Percentiles rank a stretch among this genome's conserved stretches.
Conservation (phyloP, 495 filamentous ascomycete species). For the Aspergillus saccharolyticus region DNA sequence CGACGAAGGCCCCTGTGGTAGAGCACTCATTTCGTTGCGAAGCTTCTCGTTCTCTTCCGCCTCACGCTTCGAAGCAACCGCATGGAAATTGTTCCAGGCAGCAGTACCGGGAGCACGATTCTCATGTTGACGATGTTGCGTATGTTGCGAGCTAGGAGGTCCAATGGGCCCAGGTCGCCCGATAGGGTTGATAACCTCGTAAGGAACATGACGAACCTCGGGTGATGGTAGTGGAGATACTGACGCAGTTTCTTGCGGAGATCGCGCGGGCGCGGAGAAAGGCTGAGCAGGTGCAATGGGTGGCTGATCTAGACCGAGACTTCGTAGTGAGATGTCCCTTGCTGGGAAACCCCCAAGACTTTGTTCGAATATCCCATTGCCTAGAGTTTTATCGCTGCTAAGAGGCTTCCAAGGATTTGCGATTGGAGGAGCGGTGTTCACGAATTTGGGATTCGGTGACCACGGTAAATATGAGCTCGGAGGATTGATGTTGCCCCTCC, state of each 20-base stretch:
- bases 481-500: constrained; percentile 34
- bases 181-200: constrained; percentile 36
- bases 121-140: constrained; percentile 32
- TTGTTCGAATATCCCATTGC: constrained; percentile 74
- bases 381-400: constrained; percentile 61
- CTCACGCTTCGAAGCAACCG: constrained; percentile 39
- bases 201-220: constrained; percentile 32
- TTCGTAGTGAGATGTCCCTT: constrained; percentile 37
- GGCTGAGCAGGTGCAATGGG: constrained; percentile 27
- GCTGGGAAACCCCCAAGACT: constrained; percentile 47
- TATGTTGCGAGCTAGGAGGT: constrained; percentile 40
- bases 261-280: constrained; percentile 29
- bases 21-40: constrained; percentile 33
- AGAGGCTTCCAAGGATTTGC: constrained; percentile 74
- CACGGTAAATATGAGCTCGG: constrained; percentile 36
- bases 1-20: constrained; percentile 33
- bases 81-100: constrained; percentile 50
- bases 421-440: constrained; percentile 30
- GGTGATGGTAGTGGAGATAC: constrained; percentile 33
- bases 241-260: constrained; percentile 29
- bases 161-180: constrained; percentile 48
- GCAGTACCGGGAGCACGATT: constrained; percentile 26
- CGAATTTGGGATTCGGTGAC: constrained; percentile 34
- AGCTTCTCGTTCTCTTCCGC: constrained; percentile 35
- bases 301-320: constrained; percentile 35